These are phyloP conservation scores for Penicillium paradoxum DNA, from an alignment of 495 filamentous ascomycete genomes.

Conservation along the genomic window DNA sequence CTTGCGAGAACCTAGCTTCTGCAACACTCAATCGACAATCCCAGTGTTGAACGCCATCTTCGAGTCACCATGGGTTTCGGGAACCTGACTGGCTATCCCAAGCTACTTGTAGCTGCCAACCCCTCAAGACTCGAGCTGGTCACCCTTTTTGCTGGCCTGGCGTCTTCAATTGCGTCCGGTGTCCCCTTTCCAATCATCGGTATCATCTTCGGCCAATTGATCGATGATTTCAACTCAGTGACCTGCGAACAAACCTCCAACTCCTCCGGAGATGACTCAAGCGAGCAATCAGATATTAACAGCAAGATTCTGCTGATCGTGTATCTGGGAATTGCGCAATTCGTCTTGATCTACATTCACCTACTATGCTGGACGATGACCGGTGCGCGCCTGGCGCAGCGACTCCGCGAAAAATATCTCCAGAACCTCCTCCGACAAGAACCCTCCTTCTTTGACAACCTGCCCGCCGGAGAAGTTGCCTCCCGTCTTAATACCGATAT, in stretches of 20 bases:
- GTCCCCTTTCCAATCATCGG: slow-evolving; percentile 65
- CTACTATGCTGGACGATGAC: slow-evolving; percentile 55
- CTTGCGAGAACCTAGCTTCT: slow-evolving; percentile 2
- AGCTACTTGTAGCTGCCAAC: slow-evolving; percentile 36
- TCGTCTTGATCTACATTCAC: slow-evolving; percentile 53
- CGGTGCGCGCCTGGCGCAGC: slow-evolving; percentile 56
- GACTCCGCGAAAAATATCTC: slow-evolving; percentile 57
- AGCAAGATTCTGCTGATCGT: slow-evolving; percentile 56
- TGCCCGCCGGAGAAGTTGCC: slow-evolving; percentile 56
- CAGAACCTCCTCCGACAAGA: slow-evolving; percentile 55
- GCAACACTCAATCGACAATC: slow-evolving; percentile 5
- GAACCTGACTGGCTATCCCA: slow-evolving; percentile 37
- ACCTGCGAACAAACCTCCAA: slow-evolving; percentile 40
- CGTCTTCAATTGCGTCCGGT: slow-evolving; percentile 55
- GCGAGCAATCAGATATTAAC: slow-evolving; percentile 45
- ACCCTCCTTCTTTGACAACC: slow-evolving; percentile 54
- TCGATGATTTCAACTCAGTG: slow-evolving; percentile 61
- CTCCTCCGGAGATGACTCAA: slow-evolving; percentile 8
- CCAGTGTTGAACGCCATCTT: slow-evolving; percentile 1
- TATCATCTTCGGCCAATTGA: slow-evolving; percentile 62
- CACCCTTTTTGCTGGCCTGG: slow-evolving; percentile 34
- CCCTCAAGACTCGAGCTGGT: slow-evolving; percentile 16
- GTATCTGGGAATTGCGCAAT: slow-evolving; percentile 58
- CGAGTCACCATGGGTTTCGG: slow-evolving; percentile 24
- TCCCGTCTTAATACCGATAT: slow-evolving; percentile 57